Percentiles rank a stretch among this genome's conserved stretches.
phyloP scores from a whole-genome alignment of 2,329 filamentous ascomycete genomes.

The Aspergillus arachidicola region DNA sequence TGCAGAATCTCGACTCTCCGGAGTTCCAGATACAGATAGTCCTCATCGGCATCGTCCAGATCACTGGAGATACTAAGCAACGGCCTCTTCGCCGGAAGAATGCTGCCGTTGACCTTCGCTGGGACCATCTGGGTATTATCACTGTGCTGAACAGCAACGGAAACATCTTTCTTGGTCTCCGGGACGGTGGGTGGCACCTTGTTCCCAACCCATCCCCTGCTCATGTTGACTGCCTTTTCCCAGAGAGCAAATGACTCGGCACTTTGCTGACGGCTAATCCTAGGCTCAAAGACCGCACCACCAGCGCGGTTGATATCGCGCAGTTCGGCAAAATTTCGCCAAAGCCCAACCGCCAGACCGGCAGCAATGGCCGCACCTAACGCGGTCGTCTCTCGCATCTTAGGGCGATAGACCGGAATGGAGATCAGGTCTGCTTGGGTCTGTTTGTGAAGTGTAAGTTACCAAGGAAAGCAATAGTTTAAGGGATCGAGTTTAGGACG shows the following conservation, averaged over 20 bases:
- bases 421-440: conserved; percentile 81
- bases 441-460: conserved; percentile 37
- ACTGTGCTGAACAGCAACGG: conserved; percentile 15
- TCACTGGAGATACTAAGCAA: conserved; percentile 28
- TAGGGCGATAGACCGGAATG: conserved; percentile 77
- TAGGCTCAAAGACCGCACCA: conserved; percentile 70
- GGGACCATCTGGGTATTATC: conserved; percentile 15
- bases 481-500: background rate
- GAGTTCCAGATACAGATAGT: conserved; percentile 38
- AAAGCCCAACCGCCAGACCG: conserved; percentile 76
- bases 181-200: background rate
- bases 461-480: background rate
- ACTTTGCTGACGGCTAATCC: conserved; percentile 57
- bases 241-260: conserved; percentile 66
- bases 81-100: conserved; percentile 18
- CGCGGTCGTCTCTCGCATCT: conserved; percentile 85
- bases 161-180: background rate
- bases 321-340: conserved; percentile 74
- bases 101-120: conserved; percentile 19
- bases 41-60: conserved; percentile 38
- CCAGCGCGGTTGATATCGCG: conserved; percentile 70
- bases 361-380: conserved; percentile 85
- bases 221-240: conserved; percentile 76
- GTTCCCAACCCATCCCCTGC: conserved; percentile 62
- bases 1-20: conserved; percentile 40